Base-by-base conservation (phyloP, 2,329 filamentous ascomycete genomes). In the Didymella arachidicola region DNA sequence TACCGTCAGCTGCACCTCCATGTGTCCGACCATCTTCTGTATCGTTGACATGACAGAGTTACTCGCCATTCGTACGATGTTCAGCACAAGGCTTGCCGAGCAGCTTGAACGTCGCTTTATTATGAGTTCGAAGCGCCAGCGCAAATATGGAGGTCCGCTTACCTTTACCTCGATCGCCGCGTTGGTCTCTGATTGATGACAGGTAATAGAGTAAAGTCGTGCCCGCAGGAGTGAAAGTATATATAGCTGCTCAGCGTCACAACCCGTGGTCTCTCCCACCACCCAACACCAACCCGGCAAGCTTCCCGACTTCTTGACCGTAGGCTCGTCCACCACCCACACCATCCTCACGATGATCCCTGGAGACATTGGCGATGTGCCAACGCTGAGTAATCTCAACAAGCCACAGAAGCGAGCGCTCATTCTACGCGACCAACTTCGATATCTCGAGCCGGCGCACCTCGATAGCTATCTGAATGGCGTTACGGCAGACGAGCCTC, bases 401-500 rank as follows among this genome's bases (percentile, higher is more conserved):
- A 60, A 63, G 49, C 41, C 69, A 0, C 72, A 76, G 47, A 69
- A 68, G 49, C 70, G 72, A 18, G 67, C 65, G 7, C 65, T 72
- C 10, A 62, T 65, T 10, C 49, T 75, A 16, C 69, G 67, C 27
- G 66, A 74, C 26, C 62, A 73, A 38, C 68, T 76, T 45, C 65
- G 69, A 39, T 72, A 62, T 42, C 27, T 60, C 1, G 64, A 71
- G 2, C 56, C 57, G 2, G 59, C 62, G 4, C 70, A 76, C 48
- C 61, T 76, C 1, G 59, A 74, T 22, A 62, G 51, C 6, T 74
- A 71, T 60, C 51, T 76, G 7, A 58, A 65, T 18, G 71, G 69
- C 29, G 44, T 74, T 14, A 50, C 29, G 8, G 49, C 66, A 5
- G 53, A 64, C n/a, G 74, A 76, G 50, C 73, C 73, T 7, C 73